Base-by-base conservation (phyloP, 805 yeast genomes). In the Komagataella ulmi region DNA sequence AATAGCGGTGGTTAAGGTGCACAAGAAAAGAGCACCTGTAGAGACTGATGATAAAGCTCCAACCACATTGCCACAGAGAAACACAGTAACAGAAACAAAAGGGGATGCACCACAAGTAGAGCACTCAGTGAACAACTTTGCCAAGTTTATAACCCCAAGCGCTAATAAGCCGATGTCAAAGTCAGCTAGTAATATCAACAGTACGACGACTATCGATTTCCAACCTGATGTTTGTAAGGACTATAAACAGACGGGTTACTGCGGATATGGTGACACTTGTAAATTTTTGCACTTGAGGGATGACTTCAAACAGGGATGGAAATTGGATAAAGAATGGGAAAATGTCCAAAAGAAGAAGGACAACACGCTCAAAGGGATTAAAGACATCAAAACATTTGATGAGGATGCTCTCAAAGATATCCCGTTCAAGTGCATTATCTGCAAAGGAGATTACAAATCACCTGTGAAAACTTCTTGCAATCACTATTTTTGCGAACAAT, bases 231-330 rank as follows among this genome's bases (percentile, higher is more conserved):
- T 93, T 1, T 93, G 99, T 63, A 93, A 91, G 61, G 98, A 93
- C 65, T 93, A 77, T 65, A 76, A 80, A 53, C 85, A 84, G 57
- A 90, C 95, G 0, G 99, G 99, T 0, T 90, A 81, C 62, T 93
- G 99, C 73, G 97, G 97, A 5, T 93, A 84, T 63, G 99, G 99
- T 7, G 99, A 93, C 59, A 84, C 93, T 43, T 93, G 99, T 70
- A 93, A 93, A 68, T 93, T 93, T 64, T 64, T 91, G 43, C 99
- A 93, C 63, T 79, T 87, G 14, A 69, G 99, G 65, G 97, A 88
- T 58, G 96, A 88, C 60, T 85, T 82, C 67, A 80, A 83, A 53
- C 59, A 58, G 49, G 63, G 74, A 24, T 73, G 72, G 53, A 54
- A 55, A 23, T 6, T 21, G 10, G 48, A 30, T 6, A 53, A 54